These are phyloP conservation scores for Paramecium bursaria DNA, from an alignment of 73 alveolate genomes.

Conservation along the genomic window DNA sequence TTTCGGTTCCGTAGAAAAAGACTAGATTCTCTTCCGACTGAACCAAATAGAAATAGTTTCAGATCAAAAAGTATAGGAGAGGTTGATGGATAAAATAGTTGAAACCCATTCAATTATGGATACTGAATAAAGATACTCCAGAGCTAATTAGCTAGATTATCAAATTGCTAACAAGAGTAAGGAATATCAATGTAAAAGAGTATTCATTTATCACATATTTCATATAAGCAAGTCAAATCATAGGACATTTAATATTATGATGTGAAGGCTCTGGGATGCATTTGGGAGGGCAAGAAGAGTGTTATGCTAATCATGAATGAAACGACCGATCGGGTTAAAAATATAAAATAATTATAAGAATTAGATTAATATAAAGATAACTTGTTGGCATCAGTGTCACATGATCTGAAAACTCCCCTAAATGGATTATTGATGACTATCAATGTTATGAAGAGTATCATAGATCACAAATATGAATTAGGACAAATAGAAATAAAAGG, in stretches of 20 bases:
- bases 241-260: constrained; percentile 11
- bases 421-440: neutral
- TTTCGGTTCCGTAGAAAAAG: neutral
- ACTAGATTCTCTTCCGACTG: neutral
- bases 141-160: constrained; percentile 5
- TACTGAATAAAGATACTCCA: neutral
- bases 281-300: constrained; percentile 55
- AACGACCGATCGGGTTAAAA: constrained; percentile 43
- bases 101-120: neutral
- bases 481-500: constrained; percentile 16
- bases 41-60: constrained; percentile 25
- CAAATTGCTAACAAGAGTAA: neutral
- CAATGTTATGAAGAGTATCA: constrained; percentile 14
- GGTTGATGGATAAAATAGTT: constrained; percentile 17
- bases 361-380: constrained; percentile 53
- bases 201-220: neutral
- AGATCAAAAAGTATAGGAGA: neutral
- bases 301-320: constrained; percentile 43
- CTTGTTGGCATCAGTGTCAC: constrained; percentile 44
- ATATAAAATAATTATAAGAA: constrained; percentile 19
- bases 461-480: neutral
- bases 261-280: constrained; percentile 18
- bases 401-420: constrained; percentile 53
- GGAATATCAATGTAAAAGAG: constrained; percentile 17
- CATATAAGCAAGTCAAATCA: neutral